phyloP scores from a whole-genome alignment of 345 rosid species.

The Populus tremula region DNA sequence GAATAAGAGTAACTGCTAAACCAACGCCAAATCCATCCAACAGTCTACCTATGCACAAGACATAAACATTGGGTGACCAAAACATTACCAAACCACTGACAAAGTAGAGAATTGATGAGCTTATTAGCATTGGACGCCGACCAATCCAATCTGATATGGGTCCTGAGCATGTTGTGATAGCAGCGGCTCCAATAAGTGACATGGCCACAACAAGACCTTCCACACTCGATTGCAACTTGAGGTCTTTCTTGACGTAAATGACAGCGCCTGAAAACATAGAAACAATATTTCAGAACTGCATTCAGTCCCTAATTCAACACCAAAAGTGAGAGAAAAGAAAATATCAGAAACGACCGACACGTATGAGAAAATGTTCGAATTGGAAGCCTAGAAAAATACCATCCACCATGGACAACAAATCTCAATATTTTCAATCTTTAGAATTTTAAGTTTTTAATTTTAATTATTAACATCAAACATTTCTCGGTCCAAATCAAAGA shows the following conservation, averaged over 20 bases:
- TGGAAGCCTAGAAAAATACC: background rate
- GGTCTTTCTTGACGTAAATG: conserved; percentile 75
- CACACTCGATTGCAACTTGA: conserved; percentile 51
- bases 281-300: conserved; percentile 12
- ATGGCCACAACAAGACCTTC: conserved; percentile 96
- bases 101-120: conserved; percentile 72
- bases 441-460: background rate
- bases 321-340: background rate
- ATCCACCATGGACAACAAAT: background rate
- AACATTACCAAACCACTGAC: conserved; percentile 81
- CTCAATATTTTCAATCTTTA: background rate
- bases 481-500: conserved; percentile 3
- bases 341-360: background rate
- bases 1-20: conserved; percentile 85
- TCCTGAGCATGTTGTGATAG: conserved; percentile 91
- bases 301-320: background rate
- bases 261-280: conserved; percentile 59
- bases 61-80: conserved; percentile 92
- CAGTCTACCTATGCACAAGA: conserved; percentile 76
- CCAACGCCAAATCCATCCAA: conserved; percentile 93
- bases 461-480: background rate
- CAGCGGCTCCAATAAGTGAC: conserved; percentile 91
- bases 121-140: conserved; percentile 91
- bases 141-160: conserved; percentile 90
- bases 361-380: background rate